Base-by-base conservation (phyloP, 352 stramenopile species). In the Globisporangium rhizosaccharum region DNA sequence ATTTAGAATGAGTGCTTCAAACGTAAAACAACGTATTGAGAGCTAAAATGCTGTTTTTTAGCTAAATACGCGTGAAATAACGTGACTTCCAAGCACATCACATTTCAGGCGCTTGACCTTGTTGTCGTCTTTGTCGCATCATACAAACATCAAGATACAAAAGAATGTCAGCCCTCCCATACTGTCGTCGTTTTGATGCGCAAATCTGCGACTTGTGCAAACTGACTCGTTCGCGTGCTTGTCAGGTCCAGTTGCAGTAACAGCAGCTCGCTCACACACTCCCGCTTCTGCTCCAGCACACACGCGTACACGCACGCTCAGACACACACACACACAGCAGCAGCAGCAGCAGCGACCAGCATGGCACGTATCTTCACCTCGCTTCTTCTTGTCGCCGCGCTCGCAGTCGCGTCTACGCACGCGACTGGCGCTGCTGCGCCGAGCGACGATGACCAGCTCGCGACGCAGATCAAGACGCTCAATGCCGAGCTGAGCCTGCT, bases 341-440 rank as follows among this genome's bases (percentile, higher is more conserved):
- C 28, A 33, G 6, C 28, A 33, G 6, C 28, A 9, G n/a, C 18
- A 14, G 18, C 42, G 8, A 23, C 2, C 30, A 53, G 30, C 10
- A 60, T 60, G 55, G 30, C 18, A 12, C 55, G 55, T 36, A 23
- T 53, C 45, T 33, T 60, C 55, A 18, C 30, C 30, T 33, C 37
- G 20, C n/a, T 51, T 12, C 41, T 60, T 12, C n/a, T 53, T 36
- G 45, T 53, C n/a, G 41, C 23, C 23, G 33, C 54, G 44, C 54
- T 60, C 54, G 45, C 54, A 7, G 23, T 60, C 28, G 45, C 45
- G 26, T 53, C 45, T 2, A 39, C 54, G 10, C 42, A n/a, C 17
- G 54, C 54, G 14, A 9, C 23, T 23, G 41, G 17, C 1, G 42
- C 39, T 14, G 30, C 20, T 33, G 28, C 28, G 28, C 3, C 28